These are phyloP conservation scores for Anthoceros angustus DNA, from an alignment of 225 moss, liverwort and hornwort species.

Conservation along the genomic window DNA sequence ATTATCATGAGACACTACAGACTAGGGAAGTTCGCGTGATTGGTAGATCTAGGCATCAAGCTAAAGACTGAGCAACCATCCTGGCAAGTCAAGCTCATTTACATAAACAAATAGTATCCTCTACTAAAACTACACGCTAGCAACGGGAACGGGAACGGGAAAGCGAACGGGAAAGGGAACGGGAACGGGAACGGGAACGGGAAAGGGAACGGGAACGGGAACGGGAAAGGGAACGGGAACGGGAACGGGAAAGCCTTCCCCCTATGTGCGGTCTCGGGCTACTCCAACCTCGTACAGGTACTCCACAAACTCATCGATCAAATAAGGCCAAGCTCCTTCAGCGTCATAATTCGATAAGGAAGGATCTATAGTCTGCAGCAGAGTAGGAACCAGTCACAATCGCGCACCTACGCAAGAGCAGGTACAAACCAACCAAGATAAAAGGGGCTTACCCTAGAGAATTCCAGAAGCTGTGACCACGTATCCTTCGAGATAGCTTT, in stretches of 20 bases:
- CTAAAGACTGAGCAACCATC: no score
- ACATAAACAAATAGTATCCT: no score
- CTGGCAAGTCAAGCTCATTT: no score
- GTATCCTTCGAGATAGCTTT: slow-evolving; percentile 94
- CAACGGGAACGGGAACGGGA: no score
- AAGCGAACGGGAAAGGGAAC: no score
- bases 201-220: no score
- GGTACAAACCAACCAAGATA: neutral
- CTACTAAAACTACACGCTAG: no score
- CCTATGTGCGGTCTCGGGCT: slow-evolving; percentile 24
- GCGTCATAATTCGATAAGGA: slow-evolving; percentile 70
- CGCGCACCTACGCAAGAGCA: neutral
- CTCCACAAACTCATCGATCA: slow-evolving; percentile 96
- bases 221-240: no score
- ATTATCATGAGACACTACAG: no score
- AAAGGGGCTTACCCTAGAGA: slow-evolving; percentile 54
- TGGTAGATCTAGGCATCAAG: no score
- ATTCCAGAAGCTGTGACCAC: slow-evolving; percentile 89
- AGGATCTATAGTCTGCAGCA: slow-evolving; percentile 61
- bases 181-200: no score
- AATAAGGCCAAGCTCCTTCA: slow-evolving; percentile 92
- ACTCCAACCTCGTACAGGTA: slow-evolving; percentile 69
- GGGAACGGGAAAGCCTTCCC: neutral
- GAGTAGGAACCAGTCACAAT: neutral
- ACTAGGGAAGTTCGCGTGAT: no score